phyloP scores from a whole-genome alignment of 2,329 filamentous ascomycete species.

The Tolypocladium ophioglossoides region DNA sequence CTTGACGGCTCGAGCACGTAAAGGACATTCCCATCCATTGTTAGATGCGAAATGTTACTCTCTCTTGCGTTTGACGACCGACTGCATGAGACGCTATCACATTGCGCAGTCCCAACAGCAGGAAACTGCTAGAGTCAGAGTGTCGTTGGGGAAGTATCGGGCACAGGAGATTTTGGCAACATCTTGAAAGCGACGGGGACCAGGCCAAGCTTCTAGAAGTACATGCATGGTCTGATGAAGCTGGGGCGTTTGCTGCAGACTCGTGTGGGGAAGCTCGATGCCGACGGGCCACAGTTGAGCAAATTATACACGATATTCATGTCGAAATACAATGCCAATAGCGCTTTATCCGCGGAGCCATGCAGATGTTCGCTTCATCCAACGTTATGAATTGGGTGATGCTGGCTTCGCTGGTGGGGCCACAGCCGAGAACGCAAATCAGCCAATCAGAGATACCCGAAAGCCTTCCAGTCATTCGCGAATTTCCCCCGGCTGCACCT shows the following conservation, averaged over 20 bases:
- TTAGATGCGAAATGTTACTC: neutral
- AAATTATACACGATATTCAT: neutral
- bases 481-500: constrained; percentile 9
- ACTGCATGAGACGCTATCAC: neutral
- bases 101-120: neutral
- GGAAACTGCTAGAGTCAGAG: neutral
- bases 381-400: too few species aligned
- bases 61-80: neutral
- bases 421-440: neutral
- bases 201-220: neutral
- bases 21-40: too few species aligned
- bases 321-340: neutral
- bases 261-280: neutral
- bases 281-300: neutral
- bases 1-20: neutral
- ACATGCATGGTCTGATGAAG: neutral
- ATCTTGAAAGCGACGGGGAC: neutral
- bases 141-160: neutral
- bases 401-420: neutral
- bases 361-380: neutral
- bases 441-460: constrained; percentile 21
- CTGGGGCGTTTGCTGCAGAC: neutral
- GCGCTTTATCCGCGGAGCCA: neutral
- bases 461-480: constrained; percentile 20
- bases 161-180: neutral